phyloP scores from a whole-genome alignment of 495 filamentous ascomycete species.

The Lineolata rhizophorae region DNA sequence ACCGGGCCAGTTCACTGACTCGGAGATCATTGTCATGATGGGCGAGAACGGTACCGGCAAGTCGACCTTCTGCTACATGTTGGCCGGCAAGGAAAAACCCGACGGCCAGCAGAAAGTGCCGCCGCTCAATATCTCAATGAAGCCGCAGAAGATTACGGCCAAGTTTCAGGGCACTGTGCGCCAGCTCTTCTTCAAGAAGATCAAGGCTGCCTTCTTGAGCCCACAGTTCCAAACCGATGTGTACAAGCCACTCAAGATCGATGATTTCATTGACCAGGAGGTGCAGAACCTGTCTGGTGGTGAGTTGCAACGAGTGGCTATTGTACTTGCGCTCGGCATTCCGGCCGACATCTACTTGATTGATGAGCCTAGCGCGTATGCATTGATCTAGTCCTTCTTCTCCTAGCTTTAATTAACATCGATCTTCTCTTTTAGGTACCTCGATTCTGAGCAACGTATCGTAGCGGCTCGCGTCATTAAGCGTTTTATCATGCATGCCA shows the following conservation, averaged over 20 bases:
- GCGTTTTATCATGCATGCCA: conserved; percentile 98
- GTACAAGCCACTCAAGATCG: conserved; percentile 91
- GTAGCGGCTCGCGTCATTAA: conserved; percentile 93
- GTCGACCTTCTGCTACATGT: conserved; percentile 92
- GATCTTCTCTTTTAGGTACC: conserved; percentile 33
- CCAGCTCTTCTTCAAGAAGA: conserved; percentile 89
- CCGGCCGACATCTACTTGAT: conserved; percentile 99
- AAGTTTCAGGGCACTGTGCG: conserved; percentile 94
- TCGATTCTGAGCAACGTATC: conserved; percentile 98
- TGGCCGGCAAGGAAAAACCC: conserved; percentile 82
- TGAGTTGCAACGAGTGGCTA: conserved; percentile 96
- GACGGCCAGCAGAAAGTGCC: conserved; percentile 57
- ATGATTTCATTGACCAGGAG: conserved; percentile 98
- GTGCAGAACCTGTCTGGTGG: conserved; percentile 97
- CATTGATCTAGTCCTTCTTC: conserved; percentile 2
- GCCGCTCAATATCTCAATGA: conserved; percentile 94
- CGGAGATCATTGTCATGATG: conserved; percentile 99
- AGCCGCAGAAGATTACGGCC: conserved; percentile 96
- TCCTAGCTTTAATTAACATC: too few relatives aligned
- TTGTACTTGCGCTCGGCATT: conserved; percentile 79
- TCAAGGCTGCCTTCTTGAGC: conserved; percentile 84
- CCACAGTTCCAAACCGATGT: conserved; percentile 99
- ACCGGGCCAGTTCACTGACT: conserved; percentile 75
- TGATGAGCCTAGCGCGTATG: conserved; percentile 63
- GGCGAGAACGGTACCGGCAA: conserved; percentile 93